Conservation (phyloP, 768 basidiomycete genomes). For the Inosperma sp. region DNA sequence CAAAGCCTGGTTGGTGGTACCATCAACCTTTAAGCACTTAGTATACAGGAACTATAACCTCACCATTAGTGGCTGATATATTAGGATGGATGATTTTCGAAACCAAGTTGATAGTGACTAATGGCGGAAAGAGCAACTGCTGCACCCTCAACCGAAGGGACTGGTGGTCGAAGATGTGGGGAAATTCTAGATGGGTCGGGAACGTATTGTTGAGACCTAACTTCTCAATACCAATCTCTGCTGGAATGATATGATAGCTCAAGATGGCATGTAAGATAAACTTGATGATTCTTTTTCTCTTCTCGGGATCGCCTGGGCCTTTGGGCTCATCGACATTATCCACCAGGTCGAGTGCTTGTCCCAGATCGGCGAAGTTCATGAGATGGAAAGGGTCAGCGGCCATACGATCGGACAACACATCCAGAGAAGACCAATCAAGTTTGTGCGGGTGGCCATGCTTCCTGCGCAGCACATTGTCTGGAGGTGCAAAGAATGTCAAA, state of each 20-base stretch:
- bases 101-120: slow-evolving; percentile 45
- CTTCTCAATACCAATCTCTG: slow-evolving; percentile 29
- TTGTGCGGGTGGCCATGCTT: neutral
- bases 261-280: slow-evolving; percentile 50
- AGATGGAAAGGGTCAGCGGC: slow-evolving; percentile 23
- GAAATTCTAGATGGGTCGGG: slow-evolving; percentile 41
- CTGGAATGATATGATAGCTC: slow-evolving; percentile 52
- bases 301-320: slow-evolving; percentile 23
- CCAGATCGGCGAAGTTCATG: slow-evolving; percentile 25
- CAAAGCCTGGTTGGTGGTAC: slow-evolving; percentile 30
- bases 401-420: neutral
- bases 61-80: slow-evolving; percentile 50
- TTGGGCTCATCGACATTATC: slow-evolving; percentile 25
- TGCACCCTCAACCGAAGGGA: slow-evolving; percentile 42
- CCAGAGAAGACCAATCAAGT: neutral
- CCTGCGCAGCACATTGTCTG: slow-evolving; percentile 11
- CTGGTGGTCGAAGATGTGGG: slow-evolving; percentile 40
- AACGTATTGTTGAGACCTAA: slow-evolving; percentile 54
- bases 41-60: slow-evolving; percentile 3
- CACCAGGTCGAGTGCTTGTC: slow-evolving; percentile 33
- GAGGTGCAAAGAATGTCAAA: slow-evolving; percentile 49
- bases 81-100: slow-evolving; percentile 40
- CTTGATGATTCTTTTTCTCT: slow-evolving; percentile 52
- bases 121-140: slow-evolving; percentile 29
- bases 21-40: neutral